Evolutionary conservation across 495 filamentous ascomycete genomes (phyloP).

Genomic region (Neurospora cerealis): DNA sequence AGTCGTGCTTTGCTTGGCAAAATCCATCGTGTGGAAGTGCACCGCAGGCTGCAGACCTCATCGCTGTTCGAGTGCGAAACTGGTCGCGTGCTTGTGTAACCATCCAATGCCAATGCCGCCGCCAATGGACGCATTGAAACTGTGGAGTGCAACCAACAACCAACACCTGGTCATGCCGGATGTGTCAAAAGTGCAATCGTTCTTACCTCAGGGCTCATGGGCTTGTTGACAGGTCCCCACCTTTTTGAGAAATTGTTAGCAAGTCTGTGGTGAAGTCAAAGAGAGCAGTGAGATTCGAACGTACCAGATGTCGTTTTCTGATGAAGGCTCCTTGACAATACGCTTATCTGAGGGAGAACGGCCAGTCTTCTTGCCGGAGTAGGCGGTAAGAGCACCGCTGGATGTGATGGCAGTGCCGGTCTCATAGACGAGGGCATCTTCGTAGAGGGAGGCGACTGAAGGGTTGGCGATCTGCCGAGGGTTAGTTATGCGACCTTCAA

Average conservation of each 20-base stretch:
- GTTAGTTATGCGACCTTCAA: conserved; percentile 12
- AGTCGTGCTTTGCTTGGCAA: not conserved
- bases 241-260: conserved; percentile 14
- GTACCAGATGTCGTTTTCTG: conserved; percentile 92
- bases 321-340: conserved; percentile 83
- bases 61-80: not conserved
- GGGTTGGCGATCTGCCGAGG: conserved; percentile 66
- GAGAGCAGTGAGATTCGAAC: conserved; percentile 28
- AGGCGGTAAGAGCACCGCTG: conserved; percentile 86
- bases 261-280: not conserved
- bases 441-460: conserved; percentile 88
- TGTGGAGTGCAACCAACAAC: not conserved
- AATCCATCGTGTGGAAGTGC: not conserved
- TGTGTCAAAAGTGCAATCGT: not conserved
- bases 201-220: conserved; percentile 94
- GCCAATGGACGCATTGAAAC: not conserved
- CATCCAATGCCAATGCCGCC: not conserved
- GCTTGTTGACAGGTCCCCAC: conserved; percentile 87
- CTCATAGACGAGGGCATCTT: conserved; percentile 98
- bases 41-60: not conserved
- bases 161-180: not conserved
- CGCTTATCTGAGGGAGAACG: conserved; percentile 96
- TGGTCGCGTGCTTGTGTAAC: not conserved
- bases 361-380: conserved; percentile 96
- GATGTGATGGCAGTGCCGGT: conserved; percentile 95